These are phyloP conservation scores for Stephania japonica DNA, from an alignment of 164 flowering plant species.

Conservation along the genomic window DNA sequence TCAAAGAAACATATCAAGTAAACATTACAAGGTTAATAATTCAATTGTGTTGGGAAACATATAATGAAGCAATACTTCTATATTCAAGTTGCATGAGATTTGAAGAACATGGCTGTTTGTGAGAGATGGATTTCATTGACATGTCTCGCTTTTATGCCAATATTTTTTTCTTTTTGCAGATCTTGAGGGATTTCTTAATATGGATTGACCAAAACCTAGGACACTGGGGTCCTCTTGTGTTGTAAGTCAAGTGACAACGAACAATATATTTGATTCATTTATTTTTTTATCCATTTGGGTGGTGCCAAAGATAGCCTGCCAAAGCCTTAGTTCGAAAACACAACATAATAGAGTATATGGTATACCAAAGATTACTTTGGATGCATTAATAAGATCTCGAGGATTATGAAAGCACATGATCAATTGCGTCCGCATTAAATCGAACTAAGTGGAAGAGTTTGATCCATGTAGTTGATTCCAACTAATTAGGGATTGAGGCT, in stretches of 20 bases:
- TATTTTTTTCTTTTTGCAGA: conserved; percentile 32
- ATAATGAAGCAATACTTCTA: not conserved
- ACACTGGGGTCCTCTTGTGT: conserved; percentile 83
- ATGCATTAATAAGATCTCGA: too few species aligned
- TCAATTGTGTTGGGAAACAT: not conserved
- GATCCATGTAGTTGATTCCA: too few species aligned
- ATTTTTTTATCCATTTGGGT: too few species aligned
- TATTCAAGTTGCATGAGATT: not conserved
- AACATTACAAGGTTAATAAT: not conserved
- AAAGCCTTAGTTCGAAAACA: too few species aligned
- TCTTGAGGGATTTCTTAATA: conserved; percentile 65
- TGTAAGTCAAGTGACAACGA: conserved; percentile 42
- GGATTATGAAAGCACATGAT: too few species aligned
- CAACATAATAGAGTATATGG: too few species aligned
- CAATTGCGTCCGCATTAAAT: too few species aligned
- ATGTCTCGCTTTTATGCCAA: not conserved
- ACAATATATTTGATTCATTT: not conserved
- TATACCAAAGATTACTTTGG: too few species aligned
- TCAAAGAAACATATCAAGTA: not conserved
- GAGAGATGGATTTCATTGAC: not conserved
- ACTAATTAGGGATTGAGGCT: too few species aligned
- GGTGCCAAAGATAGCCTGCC: too few species aligned
- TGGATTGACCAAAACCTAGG: conserved; percentile 79
- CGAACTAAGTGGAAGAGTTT: too few species aligned
- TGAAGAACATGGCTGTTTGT: not conserved